A percentile compares a stretch with the other conserved stretches of the same genome.
Conservation (phyloP, 2,329 filamentous ascomycete genomes). For the Capronia epimyces region DNA sequence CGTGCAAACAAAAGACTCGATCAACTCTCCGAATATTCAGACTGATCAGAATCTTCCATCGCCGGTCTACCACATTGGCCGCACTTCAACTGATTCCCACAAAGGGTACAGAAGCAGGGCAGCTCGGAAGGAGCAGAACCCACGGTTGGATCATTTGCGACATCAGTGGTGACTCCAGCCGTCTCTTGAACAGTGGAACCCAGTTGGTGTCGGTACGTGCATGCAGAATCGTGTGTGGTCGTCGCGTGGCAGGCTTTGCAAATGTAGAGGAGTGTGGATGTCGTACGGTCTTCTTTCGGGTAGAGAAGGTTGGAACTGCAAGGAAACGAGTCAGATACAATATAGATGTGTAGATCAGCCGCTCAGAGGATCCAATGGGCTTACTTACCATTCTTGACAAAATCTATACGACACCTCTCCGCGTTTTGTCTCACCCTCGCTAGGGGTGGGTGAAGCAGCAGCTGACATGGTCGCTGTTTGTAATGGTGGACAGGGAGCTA, state of each 20-base stretch:
- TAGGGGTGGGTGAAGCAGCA: constrained; percentile 40
- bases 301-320: constrained; percentile 90
- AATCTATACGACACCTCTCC: constrained; percentile 85
- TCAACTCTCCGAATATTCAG: constrained; percentile 5
- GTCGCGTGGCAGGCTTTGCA: constrained; percentile 93
- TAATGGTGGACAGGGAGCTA: not conserved
- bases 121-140: constrained; percentile 47
- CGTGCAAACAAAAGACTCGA: constrained; percentile 5
- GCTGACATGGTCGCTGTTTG: constrained; percentile 18
- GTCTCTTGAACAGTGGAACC: constrained; percentile 90
- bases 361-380: too few species aligned
- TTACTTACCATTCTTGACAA: constrained; percentile 83
- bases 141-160: constrained; percentile 97
- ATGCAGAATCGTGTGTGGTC: constrained; percentile 78
- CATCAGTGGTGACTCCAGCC: constrained; percentile 93
- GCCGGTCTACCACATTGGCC: constrained; percentile 47
- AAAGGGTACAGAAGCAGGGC: constrained; percentile 53
- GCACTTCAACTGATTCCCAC: constrained; percentile 54
- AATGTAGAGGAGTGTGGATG: constrained; percentile 83
- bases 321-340: not conserved
- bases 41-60: constrained; percentile 30
- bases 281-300: constrained; percentile 84
- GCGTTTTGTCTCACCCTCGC: constrained; percentile 37
- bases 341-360: not conserved
- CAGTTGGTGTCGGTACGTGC: constrained; percentile 92